These are phyloP conservation scores for Botrytis tulipae DNA, from an alignment of 2,329 filamentous ascomycete genomes.

Conservation along the genomic window DNA sequence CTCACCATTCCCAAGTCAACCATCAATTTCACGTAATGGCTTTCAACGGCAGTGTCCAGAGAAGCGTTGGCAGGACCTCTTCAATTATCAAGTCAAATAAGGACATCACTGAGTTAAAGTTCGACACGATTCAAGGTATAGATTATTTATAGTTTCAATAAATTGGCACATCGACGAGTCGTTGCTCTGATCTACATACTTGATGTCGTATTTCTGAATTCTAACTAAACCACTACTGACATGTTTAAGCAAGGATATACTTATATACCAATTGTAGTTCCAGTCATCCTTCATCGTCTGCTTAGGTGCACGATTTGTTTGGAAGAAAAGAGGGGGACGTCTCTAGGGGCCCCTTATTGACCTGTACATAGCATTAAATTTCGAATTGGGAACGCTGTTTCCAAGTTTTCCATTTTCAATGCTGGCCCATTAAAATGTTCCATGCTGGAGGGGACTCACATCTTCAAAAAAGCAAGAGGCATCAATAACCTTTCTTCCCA, in stretches of 20 bases:
- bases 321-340: neutral
- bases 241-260: neutral
- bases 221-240: neutral
- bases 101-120: too few species aligned
- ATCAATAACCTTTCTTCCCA: neutral
- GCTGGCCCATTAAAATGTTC: neutral
- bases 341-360: neutral
- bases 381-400: too few species aligned
- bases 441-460: neutral
- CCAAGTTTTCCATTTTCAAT: neutral
- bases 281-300: neutral
- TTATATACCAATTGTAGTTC: neutral
- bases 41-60: neutral
- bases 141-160: neutral
- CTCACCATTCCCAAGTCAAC: too few species aligned
- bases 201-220: neutral
- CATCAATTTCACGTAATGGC: too few species aligned
- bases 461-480: neutral
- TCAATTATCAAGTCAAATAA: neutral
- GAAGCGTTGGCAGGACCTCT: neutral
- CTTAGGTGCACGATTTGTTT: neutral
- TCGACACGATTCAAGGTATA: neutral
- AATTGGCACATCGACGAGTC: neutral
- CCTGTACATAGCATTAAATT: neutral
- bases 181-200: neutral